These are phyloP conservation scores for Westerdykella ornata DNA, from an alignment of 2,329 filamentous ascomycete genomes.

Conservation along the genomic window DNA sequence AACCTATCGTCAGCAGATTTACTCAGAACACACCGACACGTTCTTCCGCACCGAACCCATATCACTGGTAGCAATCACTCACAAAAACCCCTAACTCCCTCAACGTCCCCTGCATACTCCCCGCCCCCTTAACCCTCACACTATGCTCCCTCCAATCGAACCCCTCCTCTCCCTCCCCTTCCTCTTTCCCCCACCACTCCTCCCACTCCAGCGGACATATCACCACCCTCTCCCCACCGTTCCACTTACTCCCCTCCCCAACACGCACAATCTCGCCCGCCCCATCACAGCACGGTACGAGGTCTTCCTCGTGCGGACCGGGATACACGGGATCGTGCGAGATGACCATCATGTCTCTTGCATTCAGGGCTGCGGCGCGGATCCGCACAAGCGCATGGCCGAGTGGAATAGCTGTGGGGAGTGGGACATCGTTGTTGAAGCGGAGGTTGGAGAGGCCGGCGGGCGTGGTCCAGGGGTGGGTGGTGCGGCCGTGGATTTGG, in stretches of 20 bases:
- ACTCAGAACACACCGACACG: too few species aligned
- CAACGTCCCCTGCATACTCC: slow-evolving; percentile 6
- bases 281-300: slow-evolving; percentile 11
- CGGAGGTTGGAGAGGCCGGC: slow-evolving; percentile 6
- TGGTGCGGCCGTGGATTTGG: slow-evolving; percentile 6
- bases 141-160: not conserved
- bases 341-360: slow-evolving; percentile 10
- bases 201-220: slow-evolving; percentile 1
- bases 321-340: slow-evolving; percentile 9
- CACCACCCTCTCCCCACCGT: not conserved
- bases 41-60: too few species aligned
- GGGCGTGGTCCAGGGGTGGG: slow-evolving; percentile 1
- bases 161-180: not conserved
- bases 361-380: slow-evolving; percentile 12
- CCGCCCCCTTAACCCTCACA: slow-evolving; percentile 5
- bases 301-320: slow-evolving; percentile 5
- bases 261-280: slow-evolving; percentile 6
- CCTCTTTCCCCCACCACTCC: not conserved
- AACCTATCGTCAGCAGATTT: too few species aligned
- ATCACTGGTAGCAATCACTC: not conserved
- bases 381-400: slow-evolving; percentile 8
- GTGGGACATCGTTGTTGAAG: slow-evolving; percentile 8
- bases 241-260: slow-evolving; percentile 5
- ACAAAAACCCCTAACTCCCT: slow-evolving; percentile 11
- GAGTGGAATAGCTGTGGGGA: slow-evolving; percentile 7